These are phyloP conservation scores for Aspergillus coremiiformis DNA, from an alignment of 495 filamentous ascomycete species.

Conservation along the genomic window DNA sequence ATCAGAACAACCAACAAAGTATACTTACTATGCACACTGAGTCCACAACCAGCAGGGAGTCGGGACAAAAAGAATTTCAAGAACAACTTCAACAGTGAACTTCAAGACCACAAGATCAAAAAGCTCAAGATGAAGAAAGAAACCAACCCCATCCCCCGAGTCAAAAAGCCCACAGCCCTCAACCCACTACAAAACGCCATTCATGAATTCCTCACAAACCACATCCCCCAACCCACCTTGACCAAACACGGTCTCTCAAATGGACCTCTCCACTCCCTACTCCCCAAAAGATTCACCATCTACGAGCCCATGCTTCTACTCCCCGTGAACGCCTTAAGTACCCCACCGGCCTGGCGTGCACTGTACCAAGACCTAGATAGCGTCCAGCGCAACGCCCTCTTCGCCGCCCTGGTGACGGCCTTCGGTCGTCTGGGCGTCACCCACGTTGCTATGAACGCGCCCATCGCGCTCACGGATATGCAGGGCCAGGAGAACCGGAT, in stretches of 20 bases:
- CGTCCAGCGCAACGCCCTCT: constrained; percentile 39
- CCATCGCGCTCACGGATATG: constrained; percentile 41
- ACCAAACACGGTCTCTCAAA: constrained; percentile 8
- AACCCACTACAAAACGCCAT: constrained; percentile 31
- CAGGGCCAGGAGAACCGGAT: constrained; percentile 51
- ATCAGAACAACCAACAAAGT: no score
- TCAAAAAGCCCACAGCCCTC: constrained; percentile 6
- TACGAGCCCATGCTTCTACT: constrained; percentile 67
- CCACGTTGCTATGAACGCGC: constrained; percentile 67
- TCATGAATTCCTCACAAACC: constrained; percentile 20
- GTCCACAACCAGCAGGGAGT: no score
- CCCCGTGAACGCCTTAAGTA: constrained; percentile 50
- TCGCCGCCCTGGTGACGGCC: constrained; percentile 36
- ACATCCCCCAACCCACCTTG: constrained; percentile 12
- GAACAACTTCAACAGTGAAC: no score
- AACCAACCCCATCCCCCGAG: no score
- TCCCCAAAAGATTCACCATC: constrained; percentile 59
- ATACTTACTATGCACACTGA: no score
- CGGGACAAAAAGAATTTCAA: no score
- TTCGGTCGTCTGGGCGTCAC: constrained; percentile 44
- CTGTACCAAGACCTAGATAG: constrained; percentile 28
- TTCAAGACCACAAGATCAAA: neutral
- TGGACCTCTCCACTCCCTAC: constrained; percentile 21
- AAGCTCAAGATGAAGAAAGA: neutral
- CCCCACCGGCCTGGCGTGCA: constrained; percentile 35